Evolutionary conservation across 23 red algal species (phyloP).

Genomic region (Gracilaria vermiculophylla): DNA sequence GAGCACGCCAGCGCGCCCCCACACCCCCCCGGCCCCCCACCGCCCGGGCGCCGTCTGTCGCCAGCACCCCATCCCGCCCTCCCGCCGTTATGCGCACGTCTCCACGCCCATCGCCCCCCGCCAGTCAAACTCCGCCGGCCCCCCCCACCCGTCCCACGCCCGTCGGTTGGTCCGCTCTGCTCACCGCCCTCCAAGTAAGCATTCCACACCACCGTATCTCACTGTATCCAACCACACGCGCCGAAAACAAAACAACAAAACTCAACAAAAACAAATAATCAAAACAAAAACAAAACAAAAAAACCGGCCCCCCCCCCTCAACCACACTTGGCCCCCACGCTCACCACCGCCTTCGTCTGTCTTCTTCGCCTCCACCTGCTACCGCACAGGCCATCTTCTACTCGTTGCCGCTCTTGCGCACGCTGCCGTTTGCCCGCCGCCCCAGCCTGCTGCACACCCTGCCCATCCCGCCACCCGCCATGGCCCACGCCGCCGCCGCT

Average conservation of each 20-base stretch:
- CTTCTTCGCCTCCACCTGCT: background rate
- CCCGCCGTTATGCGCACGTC: background rate
- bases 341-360: background rate
- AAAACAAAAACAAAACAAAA: background rate
- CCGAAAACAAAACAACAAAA: no score
- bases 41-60: background rate
- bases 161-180: background rate
- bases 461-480: background rate
- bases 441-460: background rate
- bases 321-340: background rate
- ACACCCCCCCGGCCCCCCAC: background rate
- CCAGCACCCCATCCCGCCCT: background rate
- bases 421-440: background rate
- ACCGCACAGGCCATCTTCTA: background rate
- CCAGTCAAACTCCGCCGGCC: background rate
- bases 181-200: background rate
- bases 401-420: background rate
- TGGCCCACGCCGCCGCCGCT: background rate
- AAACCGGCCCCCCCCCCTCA: background rate
- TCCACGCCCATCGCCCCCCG: background rate
- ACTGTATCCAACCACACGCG: background rate
- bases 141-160: background rate
- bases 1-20: background rate
- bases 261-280: no score
- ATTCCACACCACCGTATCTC: background rate